phyloP scores from a whole-genome alignment of 805 yeast genomes.

The Kodamaea jinghongensis region DNA sequence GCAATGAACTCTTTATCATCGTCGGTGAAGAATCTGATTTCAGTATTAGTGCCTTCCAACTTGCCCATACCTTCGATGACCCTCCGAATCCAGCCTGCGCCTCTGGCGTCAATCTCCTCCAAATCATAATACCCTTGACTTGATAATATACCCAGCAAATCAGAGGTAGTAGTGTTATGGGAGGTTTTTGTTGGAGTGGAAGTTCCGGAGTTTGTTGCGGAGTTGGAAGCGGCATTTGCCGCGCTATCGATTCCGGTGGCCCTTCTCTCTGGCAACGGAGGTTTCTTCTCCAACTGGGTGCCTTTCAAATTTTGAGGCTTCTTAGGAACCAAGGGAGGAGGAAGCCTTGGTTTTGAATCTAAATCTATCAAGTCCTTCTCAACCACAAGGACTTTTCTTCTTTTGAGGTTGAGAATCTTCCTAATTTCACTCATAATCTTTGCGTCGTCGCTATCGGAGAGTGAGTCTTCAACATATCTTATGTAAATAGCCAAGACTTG shows the following conservation, averaged over 20 bases:
- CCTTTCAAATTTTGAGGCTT: constrained; percentile 46
- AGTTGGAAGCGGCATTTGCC: too few relatives aligned
- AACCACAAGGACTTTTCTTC: constrained; percentile 9
- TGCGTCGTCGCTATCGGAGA: constrained; percentile 52
- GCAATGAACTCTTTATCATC: constrained; percentile 32
- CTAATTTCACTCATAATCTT: constrained; percentile 30
- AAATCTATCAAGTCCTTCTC: constrained; percentile 37
- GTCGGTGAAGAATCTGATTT: constrained; percentile 32
- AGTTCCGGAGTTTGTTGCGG: too few relatives aligned
- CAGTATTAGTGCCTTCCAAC: constrained; percentile 28
- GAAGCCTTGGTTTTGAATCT: constrained; percentile 15
- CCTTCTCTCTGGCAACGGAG: constrained; percentile 29
- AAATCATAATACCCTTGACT: constrained; percentile 28
- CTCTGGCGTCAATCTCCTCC: constrained; percentile 36
- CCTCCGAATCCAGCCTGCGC: constrained; percentile 38
- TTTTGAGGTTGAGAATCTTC: constrained; percentile 17
- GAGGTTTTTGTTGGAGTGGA: too few relatives aligned
- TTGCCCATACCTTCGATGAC: constrained; percentile 27
- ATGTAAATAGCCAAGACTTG: constrained; percentile 75
- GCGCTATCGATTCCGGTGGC: constrained; percentile 16
- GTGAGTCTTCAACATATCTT: constrained; percentile 68
- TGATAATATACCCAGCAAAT: constrained; percentile 21
- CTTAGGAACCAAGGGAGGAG: constrained; percentile 42
- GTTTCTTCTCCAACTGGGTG: constrained; percentile 17
- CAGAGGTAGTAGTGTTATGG: constrained; percentile 3